phyloP scores from a whole-genome alignment of 345 rosid species.

The Hibiscus syriacus region DNA sequence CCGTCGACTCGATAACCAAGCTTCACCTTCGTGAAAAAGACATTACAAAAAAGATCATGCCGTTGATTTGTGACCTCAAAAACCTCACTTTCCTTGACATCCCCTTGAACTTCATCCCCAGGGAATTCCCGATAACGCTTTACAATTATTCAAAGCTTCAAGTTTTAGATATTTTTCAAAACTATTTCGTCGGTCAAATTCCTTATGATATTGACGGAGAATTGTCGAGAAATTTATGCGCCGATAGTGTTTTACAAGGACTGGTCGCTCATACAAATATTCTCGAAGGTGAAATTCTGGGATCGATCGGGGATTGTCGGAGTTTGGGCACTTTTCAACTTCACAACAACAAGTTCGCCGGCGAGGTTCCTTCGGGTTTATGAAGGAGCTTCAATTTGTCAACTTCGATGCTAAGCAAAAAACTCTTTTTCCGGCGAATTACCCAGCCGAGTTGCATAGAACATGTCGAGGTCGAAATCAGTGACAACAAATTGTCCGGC shows the following conservation, averaged over 20 bases:
- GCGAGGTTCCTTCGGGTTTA: conserved; percentile 59
- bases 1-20: conserved; percentile 32
- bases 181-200: conserved; percentile 56
- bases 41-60: conserved; percentile 43
- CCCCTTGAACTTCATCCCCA: conserved; percentile 40
- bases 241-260: conserved; percentile 45
- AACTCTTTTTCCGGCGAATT: conserved; percentile 64
- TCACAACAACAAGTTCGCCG: conserved; percentile 58
- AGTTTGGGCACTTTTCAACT: conserved; percentile 54
- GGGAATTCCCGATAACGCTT: conserved; percentile 50
- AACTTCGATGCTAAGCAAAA: conserved; percentile 43
- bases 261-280: conserved; percentile 59
- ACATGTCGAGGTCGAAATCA: conserved; percentile 57
- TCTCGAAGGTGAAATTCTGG: conserved; percentile 58
- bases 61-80: too few species aligned
- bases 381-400: conserved; percentile 51
- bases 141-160: conserved; percentile 58
- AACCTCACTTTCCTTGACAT: conserved; percentile 39
- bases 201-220: conserved; percentile 61
- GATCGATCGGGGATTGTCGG: conserved; percentile 53
- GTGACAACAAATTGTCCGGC: conserved; percentile 65
- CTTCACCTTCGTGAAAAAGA: conserved; percentile 21
- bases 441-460: conserved; percentile 53
- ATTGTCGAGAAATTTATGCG: conserved; percentile 62
- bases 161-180: conserved; percentile 48